Evolutionary conservation across 805 yeast species (phyloP).

Genomic region (Spathaspora passalidarum): DNA sequence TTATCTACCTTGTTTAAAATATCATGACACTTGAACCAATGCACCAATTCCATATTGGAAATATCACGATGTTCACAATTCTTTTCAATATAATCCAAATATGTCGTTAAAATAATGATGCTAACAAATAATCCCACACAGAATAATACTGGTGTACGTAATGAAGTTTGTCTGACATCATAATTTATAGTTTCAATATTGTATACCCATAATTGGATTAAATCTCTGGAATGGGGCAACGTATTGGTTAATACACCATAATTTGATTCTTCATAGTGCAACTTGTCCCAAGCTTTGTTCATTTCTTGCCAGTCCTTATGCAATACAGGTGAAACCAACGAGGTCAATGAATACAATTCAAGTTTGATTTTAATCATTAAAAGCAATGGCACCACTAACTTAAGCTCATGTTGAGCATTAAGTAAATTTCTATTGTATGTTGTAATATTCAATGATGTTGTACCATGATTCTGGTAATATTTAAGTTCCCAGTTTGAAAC

Average conservation of each 20-base stretch:
- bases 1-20: conserved; percentile 59
- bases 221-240: conserved; percentile 52
- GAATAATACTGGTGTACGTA: conserved; percentile 74
- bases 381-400: conserved; percentile 63
- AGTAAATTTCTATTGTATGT: conserved; percentile 48
- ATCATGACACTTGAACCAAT: conserved; percentile 62
- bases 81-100: conserved; percentile 52
- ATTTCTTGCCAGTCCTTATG: conserved; percentile 65
- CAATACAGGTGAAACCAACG: conserved; percentile 60
- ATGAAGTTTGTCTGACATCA: conserved; percentile 63
- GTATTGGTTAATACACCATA: conserved; percentile 63
- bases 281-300: conserved; percentile 49
- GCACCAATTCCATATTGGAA: conserved; percentile 10
- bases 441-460: conserved; percentile 42
- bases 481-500: conserved; percentile 67
- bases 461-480: conserved; percentile 62
- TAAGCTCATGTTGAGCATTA: conserved; percentile 52
- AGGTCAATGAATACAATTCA: conserved; percentile 53
- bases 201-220: conserved; percentile 69
- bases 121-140: conserved; percentile 68
- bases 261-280: conserved; percentile 35
- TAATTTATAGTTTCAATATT: conserved; percentile 57
- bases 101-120: conserved; percentile 60
- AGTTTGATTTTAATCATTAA: conserved; percentile 66
- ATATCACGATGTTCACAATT: conserved; percentile 12